phyloP scores from a whole-genome alignment of 2,329 filamentous ascomycete species.

The Penicillium fuscoglaucum region DNA sequence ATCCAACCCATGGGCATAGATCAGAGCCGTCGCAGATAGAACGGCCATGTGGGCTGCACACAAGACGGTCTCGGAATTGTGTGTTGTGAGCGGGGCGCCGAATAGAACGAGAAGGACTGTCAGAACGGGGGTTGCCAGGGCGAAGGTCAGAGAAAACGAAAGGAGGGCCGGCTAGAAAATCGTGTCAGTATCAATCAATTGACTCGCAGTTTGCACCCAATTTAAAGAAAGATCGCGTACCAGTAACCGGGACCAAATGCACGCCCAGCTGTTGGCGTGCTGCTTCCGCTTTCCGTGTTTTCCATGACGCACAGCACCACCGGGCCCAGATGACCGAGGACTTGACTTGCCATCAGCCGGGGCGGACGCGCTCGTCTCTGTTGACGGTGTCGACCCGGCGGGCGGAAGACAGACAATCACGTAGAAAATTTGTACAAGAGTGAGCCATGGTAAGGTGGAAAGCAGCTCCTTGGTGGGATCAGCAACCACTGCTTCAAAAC shows the following conservation, averaged over 20 bases:
- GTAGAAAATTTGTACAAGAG: conserved; percentile 62
- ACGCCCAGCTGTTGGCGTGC: conserved; percentile 14
- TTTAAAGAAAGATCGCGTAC: conserved; percentile 21
- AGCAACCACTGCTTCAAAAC: conserved; percentile 66
- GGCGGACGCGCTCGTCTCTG: conserved; percentile 6
- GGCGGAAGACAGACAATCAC: conserved; percentile 60
- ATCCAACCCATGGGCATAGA: conserved; percentile 84
- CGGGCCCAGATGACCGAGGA: conserved; percentile 12
- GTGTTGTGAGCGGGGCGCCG: conserved; percentile 84
- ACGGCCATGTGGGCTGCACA: conserved; percentile 79
- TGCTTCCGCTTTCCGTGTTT: conserved; percentile 29
- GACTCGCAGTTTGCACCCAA: background rate
- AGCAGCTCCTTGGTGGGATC: conserved; percentile 68
- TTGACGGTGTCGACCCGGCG: conserved; percentile 41
- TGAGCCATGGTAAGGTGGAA: conserved; percentile 61
- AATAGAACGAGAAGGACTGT: conserved; percentile 74
- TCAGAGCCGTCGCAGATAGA: conserved; percentile 73
- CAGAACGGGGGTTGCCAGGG: conserved; percentile 59
- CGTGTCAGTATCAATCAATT: background rate
- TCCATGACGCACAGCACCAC: conserved; percentile 16
- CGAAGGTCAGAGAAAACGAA: conserved; percentile 57
- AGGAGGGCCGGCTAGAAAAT: conserved; percentile 65
- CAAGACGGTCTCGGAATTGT: conserved; percentile 74
- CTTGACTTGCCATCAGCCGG: conserved; percentile 15
- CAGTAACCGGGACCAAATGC: conserved; percentile 27